Evolutionary conservation across 2,329 filamentous ascomycete genomes (phyloP).

Genomic region (Pezicula neosporulosa): DNA sequence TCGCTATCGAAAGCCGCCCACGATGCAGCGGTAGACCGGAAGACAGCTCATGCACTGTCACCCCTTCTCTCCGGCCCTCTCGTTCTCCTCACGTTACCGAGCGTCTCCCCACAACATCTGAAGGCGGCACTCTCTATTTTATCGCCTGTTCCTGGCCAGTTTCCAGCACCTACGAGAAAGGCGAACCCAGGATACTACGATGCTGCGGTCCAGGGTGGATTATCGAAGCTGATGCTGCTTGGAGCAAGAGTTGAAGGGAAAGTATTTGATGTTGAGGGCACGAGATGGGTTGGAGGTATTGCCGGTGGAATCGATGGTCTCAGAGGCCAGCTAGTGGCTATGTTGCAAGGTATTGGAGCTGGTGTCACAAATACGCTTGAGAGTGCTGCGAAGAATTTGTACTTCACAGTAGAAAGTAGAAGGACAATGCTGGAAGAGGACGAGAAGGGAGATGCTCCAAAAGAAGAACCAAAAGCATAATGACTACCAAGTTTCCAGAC

Average conservation of each 20-base stretch:
- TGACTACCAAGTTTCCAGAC: constrained; percentile 5
- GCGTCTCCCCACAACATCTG: constrained; percentile 79
- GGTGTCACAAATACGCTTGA: constrained; percentile 77
- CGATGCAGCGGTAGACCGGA: constrained; percentile 34
- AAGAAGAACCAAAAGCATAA: constrained; percentile 16
- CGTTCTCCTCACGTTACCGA: constrained; percentile 75
- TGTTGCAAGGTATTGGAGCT: constrained; percentile 78
- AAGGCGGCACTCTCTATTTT: constrained; percentile 78
- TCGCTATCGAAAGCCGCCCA: constrained; percentile 47
- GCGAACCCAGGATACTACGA: constrained; percentile 82
- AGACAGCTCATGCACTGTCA: constrained; percentile 58
- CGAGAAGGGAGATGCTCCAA: constrained; percentile 20
- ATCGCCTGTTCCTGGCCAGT: constrained; percentile 65
- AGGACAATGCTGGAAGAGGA: constrained; percentile 79
- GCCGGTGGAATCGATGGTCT: constrained; percentile 78
- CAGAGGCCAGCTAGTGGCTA: constrained; percentile 73
- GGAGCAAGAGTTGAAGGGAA: constrained; percentile 83
- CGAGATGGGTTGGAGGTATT: constrained; percentile 72
- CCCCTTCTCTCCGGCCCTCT: constrained; percentile 80
- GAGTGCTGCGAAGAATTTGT: constrained; percentile 75
- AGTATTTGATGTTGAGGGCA: constrained; percentile 33
- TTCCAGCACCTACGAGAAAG: constrained; percentile 74
- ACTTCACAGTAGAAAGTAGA: constrained; percentile 82
- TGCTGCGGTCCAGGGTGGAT: constrained; percentile 68
- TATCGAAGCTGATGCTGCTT: constrained; percentile 84